Percentiles rank a stretch among this genome's conserved stretches.
These are phyloP conservation scores for Mallotus repandus DNA, from an alignment of 441 rosid genomes.

Conservation along the genomic window DNA sequence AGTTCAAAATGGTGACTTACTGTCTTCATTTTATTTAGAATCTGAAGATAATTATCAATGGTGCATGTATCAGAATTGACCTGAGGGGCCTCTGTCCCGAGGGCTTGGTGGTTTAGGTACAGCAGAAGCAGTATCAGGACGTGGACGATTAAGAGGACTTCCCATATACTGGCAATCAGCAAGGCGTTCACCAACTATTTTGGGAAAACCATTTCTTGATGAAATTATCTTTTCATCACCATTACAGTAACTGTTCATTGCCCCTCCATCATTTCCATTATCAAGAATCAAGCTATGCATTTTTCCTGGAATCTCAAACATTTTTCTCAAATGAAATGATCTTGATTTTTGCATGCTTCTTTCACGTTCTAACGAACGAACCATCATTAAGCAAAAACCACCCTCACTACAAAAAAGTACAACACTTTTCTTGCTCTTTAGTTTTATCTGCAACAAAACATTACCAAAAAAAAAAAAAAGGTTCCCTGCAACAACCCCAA, in stretches of 20 bases:
- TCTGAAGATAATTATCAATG: not conserved
- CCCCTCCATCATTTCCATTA: conserved; percentile 23
- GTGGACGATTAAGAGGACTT: conserved; percentile 32
- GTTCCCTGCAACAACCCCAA: too few relatives aligned
- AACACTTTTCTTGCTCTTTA: not conserved
- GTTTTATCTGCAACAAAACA: not conserved
- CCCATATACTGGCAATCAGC: conserved; percentile 26
- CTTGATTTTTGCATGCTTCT: conserved; percentile 35
- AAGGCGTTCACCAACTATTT: conserved; percentile 22
- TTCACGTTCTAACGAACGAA: conserved; percentile 49
- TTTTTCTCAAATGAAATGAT: conserved; percentile 40
- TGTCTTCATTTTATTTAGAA: not conserved
- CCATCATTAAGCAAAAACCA: conserved; percentile 39
- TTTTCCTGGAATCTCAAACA: conserved; percentile 43
- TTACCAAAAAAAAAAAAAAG: too few relatives aligned
- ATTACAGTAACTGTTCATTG: not conserved
- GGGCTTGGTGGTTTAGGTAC: conserved; percentile 13
- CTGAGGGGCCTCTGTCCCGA: conserved; percentile 39
- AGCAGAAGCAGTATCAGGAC: conserved; percentile 20
- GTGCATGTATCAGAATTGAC: conserved; percentile 12
- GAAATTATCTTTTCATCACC: not conserved
- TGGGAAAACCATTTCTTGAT: conserved; percentile 16
- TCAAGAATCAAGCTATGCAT: conserved; percentile 26
- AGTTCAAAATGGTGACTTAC: too few relatives aligned
- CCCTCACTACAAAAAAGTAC: too few relatives aligned